Evolutionary conservation across 768 basidiomycete genomes (phyloP).

Genomic region (Lactarius indigo): DNA sequence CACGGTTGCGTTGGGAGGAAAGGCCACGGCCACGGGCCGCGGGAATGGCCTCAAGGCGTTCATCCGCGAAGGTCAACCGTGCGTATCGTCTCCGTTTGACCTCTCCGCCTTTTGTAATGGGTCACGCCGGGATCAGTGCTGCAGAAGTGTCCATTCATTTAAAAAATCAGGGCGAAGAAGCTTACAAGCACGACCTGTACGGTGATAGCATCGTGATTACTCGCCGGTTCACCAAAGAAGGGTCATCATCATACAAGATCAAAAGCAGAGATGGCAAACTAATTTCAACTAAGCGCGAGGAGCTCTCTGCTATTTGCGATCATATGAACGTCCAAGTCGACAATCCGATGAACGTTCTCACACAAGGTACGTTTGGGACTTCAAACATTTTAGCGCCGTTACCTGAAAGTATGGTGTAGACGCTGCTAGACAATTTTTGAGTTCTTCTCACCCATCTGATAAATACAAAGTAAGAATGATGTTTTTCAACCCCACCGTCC

Average conservation of each 20-base stretch:
- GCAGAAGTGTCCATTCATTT: constrained; percentile 77
- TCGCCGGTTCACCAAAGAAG: constrained; percentile 75
- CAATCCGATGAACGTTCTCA: constrained; percentile 92
- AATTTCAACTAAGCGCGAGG: constrained; percentile 75
- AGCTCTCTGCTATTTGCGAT: constrained; percentile 84
- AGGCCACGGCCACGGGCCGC: constrained; percentile 87
- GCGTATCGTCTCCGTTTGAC: constrained; percentile 29
- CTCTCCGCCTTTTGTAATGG: constrained; percentile 2
- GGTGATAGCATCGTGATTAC: constrained; percentile 83
- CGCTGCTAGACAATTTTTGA: constrained; percentile 62
- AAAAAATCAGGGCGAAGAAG: constrained; percentile 89
- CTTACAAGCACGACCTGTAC: constrained; percentile 81
- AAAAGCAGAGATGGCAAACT: constrained; percentile 60
- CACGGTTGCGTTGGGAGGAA: constrained; percentile 90
- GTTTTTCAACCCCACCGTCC: not conserved
- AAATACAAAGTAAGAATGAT: constrained; percentile 73
- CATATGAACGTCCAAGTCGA: constrained; percentile 97
- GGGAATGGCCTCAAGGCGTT: constrained; percentile 81
- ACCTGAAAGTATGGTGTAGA: constrained; percentile 7
- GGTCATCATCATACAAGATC: constrained; percentile 79
- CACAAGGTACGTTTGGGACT: constrained; percentile 53
- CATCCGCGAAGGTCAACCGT: constrained; percentile 81
- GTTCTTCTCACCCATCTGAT: constrained; percentile 71
- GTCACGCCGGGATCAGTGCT: constrained; percentile 38
- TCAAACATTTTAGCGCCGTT: not conserved